Percentiles rank a stretch among this genome's conserved stretches.
Conservation (phyloP, 495 filamentous ascomycete species). For the Tetracladium setigerum region DNA sequence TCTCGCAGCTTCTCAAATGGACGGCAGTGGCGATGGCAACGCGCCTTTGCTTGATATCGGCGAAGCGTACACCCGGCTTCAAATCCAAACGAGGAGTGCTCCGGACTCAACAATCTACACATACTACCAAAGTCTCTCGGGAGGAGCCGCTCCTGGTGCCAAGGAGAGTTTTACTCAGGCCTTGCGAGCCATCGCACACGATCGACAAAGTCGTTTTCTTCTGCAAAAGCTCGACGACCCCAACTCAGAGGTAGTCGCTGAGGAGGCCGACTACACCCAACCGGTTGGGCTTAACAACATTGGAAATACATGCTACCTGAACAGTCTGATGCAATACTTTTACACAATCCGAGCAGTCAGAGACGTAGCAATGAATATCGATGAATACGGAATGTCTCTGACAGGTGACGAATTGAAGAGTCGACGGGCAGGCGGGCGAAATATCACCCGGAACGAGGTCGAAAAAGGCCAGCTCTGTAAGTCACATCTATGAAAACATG, state of each 20-base stretch:
- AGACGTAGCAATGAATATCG: constrained; percentile 68
- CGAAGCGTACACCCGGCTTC: constrained; percentile 22
- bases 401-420: constrained; percentile 48
- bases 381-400: constrained; percentile 54
- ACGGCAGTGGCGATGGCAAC: constrained; percentile 6
- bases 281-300: constrained; percentile 88
- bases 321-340: constrained; percentile 92
- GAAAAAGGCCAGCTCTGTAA: constrained; percentile 64
- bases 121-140: constrained; percentile 16
- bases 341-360: constrained; percentile 81
- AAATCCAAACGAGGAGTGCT: constrained; percentile 7
- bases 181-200: constrained; percentile 19
- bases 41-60: constrained; percentile 8
- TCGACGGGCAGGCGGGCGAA: constrained; percentile 55
- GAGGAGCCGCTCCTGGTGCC: constrained; percentile 17
- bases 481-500: constrained; percentile 22
- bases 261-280: constrained; percentile 32
- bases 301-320: constrained; percentile 96
- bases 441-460: constrained; percentile 52
- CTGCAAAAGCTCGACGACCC: constrained; percentile 22
- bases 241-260: constrained; percentile 15
- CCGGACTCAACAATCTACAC: constrained; percentile 19
- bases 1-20: constrained; percentile 13
- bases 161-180: constrained; percentile 22
- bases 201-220: constrained; percentile 19